Evolutionary conservation across 2,329 filamentous ascomycete genomes (phyloP).

Genomic region (Fusarium duplospermum): DNA sequence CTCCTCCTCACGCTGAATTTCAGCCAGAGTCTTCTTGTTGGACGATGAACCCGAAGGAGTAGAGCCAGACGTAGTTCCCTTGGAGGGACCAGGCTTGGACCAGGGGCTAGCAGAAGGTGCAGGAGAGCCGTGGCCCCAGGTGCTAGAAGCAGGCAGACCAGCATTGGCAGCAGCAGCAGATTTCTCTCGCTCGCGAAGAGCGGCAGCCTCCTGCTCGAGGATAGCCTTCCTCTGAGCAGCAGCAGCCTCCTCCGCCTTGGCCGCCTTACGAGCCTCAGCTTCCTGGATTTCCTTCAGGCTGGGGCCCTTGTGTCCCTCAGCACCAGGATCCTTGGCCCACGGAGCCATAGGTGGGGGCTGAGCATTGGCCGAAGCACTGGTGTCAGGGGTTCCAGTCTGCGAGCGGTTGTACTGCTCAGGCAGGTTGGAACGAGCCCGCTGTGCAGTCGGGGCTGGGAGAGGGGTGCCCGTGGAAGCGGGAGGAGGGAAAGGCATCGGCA

Average conservation of each 20-base stretch:
- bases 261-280: constrained; percentile 91
- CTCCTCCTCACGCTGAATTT: constrained; percentile 98
- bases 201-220: constrained; percentile 81
- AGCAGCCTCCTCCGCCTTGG: constrained; percentile 85
- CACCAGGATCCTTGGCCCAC: constrained; percentile 89
- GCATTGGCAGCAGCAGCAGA: constrained; percentile 61
- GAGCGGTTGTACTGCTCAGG: constrained; percentile 80
- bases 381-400: constrained; percentile 80
- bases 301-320: constrained; percentile 80
- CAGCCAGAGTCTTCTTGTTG: constrained; percentile 89
- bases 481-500: constrained; percentile 82
- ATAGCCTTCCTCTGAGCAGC: constrained; percentile 80
- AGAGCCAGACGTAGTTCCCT: constrained; percentile 47
- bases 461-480: constrained; percentile 76
- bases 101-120: constrained; percentile 74
- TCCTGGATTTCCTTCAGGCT: constrained; percentile 98
- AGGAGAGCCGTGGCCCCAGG: constrained; percentile 86
- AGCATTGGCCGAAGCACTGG: constrained; percentile 51
- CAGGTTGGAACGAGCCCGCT: constrained; percentile 84
- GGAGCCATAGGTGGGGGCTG: constrained; percentile 83
- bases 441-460: constrained; percentile 87
- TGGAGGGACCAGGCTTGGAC: constrained; percentile 70
- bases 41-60: constrained; percentile 41
- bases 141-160: constrained; percentile 85
- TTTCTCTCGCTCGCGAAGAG: constrained; percentile 70